Evolutionary conservation across 1,139 yeast species (phyloP), one percentile per base, ranked within the genome.

Genomic region (Eremothecium gossypii): DNA sequence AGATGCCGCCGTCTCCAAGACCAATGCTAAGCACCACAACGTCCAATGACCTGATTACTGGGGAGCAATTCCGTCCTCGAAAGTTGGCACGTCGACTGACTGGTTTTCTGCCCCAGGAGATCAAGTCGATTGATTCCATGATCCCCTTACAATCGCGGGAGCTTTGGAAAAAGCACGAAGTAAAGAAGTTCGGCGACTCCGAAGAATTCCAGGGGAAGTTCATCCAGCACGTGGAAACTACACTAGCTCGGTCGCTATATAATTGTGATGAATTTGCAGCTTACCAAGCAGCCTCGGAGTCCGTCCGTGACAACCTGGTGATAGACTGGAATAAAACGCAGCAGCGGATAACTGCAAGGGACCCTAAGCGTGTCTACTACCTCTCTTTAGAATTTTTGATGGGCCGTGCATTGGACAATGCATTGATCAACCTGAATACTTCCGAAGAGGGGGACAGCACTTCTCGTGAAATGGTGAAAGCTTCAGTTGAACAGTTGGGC

Each of bases 361-460:
- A 84, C 60, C 86, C 85, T 42, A 89, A 89, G 66, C 71, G 96
- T 50, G 81, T 87, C 36, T 89, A 89, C 66, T 89, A 87, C 61
- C 66, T 87, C 49, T 83, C 95, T 2, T 70, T 89, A 53, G 96
- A 89, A 66, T 89, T 86, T 61, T 70, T 89, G 51, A 86, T 89
- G 95, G 96, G 97, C 38, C 76, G 95, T 56, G 96, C 96, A 39
- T 72, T 89, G 74, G 96, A 89, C 65, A 89, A 87, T 62, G 96
- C 96, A 33, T 69, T 89, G 67, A 83, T 86, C 64, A 89, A 89
- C 64, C 73, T 84, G 56, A 71, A 74, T 6, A 66, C 72, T 45
- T 55, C 51, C 11, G 49, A 47, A 10, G 37, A 38, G 10, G 48
- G 46, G 10, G 45, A 48, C 9, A 41, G 42, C 20, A 44, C 44